These are phyloP conservation scores for Kalmusia sp. DNA, from an alignment of 2,329 filamentous ascomycete genomes.

Conservation along the genomic window DNA sequence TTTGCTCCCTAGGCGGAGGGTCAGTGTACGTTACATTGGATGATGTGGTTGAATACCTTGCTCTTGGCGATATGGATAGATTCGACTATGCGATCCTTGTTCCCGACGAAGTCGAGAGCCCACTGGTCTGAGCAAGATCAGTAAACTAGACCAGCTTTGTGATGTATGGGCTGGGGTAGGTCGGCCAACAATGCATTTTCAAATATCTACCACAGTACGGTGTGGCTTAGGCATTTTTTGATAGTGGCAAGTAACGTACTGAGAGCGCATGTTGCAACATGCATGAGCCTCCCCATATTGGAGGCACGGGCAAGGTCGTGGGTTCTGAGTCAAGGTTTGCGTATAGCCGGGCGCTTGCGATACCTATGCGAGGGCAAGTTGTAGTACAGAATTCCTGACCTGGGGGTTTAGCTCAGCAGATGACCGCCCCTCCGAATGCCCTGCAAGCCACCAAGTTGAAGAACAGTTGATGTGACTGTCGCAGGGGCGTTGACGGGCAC, in stretches of 20 bases:
- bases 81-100: slow-evolving; percentile 68
- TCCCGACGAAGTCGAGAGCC: slow-evolving; percentile 57
- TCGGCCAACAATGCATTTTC: too few species aligned
- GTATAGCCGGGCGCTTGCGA: background rate
- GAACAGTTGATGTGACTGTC: background rate
- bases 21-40: background rate
- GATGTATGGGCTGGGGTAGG: background rate
- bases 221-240: background rate
- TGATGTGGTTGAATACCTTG: slow-evolving; percentile 54
- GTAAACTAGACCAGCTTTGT: background rate
- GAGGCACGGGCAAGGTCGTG: background rate
- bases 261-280: slow-evolving; percentile 10
- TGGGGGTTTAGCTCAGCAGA: too few species aligned
- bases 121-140: slow-evolving; percentile 23
- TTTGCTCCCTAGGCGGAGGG: slow-evolving; percentile 55
- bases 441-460: background rate
- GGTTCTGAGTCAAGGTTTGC: background rate
- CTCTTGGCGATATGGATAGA: slow-evolving; percentile 67
- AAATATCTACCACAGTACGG: too few species aligned
- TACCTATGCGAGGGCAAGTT: background rate
- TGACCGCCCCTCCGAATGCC: too few species aligned
- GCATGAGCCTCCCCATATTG: slow-evolving; percentile 11
- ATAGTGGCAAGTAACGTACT: background rate
- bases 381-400: too few species aligned
- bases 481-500: too few species aligned